These are phyloP conservation scores for Oenanthe sinensis DNA, from an alignment of 129 eudicot genomes.

Conservation along the genomic window DNA sequence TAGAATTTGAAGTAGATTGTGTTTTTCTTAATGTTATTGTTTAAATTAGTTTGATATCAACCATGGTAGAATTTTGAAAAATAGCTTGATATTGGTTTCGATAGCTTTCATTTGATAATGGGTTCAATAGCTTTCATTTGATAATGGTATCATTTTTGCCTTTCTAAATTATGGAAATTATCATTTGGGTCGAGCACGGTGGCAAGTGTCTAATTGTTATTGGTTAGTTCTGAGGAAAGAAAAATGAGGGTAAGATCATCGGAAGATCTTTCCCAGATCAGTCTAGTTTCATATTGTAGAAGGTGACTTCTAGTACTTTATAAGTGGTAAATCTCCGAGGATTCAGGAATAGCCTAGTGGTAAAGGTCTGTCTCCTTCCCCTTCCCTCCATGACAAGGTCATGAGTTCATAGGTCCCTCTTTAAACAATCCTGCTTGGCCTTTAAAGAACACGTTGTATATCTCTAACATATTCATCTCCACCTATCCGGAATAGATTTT, in stretches of 20 bases:
- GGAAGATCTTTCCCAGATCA: background rate
- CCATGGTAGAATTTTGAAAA: background rate
- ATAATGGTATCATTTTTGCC: background rate
- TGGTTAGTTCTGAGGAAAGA: background rate
- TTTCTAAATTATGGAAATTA: background rate
- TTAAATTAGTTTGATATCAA: background rate
- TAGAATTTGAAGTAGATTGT: slow-evolving; percentile 6
- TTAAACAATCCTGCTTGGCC: background rate
- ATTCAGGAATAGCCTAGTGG: background rate
- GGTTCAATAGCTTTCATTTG: too few relatives aligned
- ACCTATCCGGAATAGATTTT: background rate
- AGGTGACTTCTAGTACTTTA: background rate
- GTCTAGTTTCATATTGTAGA: background rate
- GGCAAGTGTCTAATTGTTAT: background rate
- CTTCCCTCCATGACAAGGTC: background rate
- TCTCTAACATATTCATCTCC: background rate
- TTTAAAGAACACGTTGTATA: background rate
- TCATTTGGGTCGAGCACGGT: background rate
- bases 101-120: background rate
- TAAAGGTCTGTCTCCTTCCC: background rate
- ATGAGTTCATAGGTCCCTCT: background rate
- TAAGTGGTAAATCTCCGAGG: background rate
- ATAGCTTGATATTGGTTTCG: background rate
- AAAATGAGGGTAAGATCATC: background rate
- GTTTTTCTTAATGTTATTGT: slow-evolving; percentile 16